Base-by-base conservation (phyloP, 352 stramenopile genomes). In the Pythium guiyangense region DNA sequence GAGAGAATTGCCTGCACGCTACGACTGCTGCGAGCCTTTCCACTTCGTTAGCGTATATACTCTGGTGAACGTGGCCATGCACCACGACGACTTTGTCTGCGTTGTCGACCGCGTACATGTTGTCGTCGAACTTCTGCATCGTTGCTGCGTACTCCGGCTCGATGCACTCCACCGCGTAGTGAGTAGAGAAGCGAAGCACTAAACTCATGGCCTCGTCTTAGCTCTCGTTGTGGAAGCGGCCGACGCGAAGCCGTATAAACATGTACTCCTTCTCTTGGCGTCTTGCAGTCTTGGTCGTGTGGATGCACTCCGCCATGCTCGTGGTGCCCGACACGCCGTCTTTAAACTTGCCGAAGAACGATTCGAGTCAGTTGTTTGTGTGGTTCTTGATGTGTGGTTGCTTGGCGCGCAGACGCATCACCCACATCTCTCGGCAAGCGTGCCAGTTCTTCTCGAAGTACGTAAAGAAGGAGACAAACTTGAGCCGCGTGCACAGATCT, bases 401-500 rank as follows among this genome's bases (percentile, higher is more conserved):
- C 3, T 59, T 31, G 15, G 49, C 46, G 3, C 52, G 49, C 0
- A 12, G n/a, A n/a, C 54, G 9, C 50, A 67, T 43, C 3, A 71
- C 63, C 60, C 67, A 74, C 57, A 67, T 69, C 4, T 69, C 60
- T 6, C 47, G 9, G 29, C 57, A 74, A 0, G 26, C 53, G 46
- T 67, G 37, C 63, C 67, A 71, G 26, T 74, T 74, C 3, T 6
- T 11, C 11, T 63, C 51, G 5, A 71, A 55, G 55, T 69, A 74
- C 2, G 65, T 44, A 15, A 59, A 63, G 39, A 67, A 69, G 0
- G 26, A 40, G 0, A n/a, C 6, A 17, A 31, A 29, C 0, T 35
- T 54, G 18, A 63, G 1, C 0, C 22, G 43, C 3, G 20, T 12
- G 26, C 62, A 68, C 2, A 63, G 1, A 5, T 1, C 14, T 5